Evolutionary conservation across 1,139 yeast species (phyloP), one percentile per base, ranked within the genome.

Genomic region (Yamadazyma conglobata): DNA sequence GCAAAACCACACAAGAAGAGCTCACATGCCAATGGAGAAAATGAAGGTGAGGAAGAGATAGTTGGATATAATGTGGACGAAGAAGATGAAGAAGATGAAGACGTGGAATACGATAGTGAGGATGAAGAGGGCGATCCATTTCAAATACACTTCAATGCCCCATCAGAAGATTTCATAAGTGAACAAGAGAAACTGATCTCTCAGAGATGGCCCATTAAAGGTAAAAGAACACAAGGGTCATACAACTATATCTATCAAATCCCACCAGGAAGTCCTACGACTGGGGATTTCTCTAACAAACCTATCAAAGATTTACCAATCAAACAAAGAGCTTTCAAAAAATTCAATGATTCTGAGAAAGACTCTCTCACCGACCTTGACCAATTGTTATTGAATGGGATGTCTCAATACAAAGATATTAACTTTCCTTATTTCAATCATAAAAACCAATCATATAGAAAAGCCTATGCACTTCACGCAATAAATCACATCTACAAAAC

Each of bases 401-500:
- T 91, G 56, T 66, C 85, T 40, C 73, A 74, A 33, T 89, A 91
- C 55, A 73, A 74, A 43, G 96, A 91, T 52, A 54, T 89, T 5
- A 60, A 77, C 12, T 76, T 70, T 43, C 86, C 94, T 24, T 76
- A 76, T 43, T 48, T 44, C 27, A 31, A 45, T 12, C 57, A 48
- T 45, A 54, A 56, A 22, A 67, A 73, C 25, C 59, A 65, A 1
- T 69, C 70, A 25, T 74, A 88, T 46, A 77, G 80, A 44, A 75
- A 74, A 36, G 56, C 86, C 16, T 86, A 85, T 51, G 56, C 72
- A 0, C 49, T 85, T 39, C 98, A 91, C 59, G 72, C 77, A 3
- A 55, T 88, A 35, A 91, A 91, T 48, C 98, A 91, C 53, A 62
- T 91, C 18, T 77, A 70, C 58, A 88, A 88, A 56, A 86, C 97